phyloP scores from a whole-genome alignment of 495 filamentous ascomycete genomes.

The Xylaria sp. region DNA sequence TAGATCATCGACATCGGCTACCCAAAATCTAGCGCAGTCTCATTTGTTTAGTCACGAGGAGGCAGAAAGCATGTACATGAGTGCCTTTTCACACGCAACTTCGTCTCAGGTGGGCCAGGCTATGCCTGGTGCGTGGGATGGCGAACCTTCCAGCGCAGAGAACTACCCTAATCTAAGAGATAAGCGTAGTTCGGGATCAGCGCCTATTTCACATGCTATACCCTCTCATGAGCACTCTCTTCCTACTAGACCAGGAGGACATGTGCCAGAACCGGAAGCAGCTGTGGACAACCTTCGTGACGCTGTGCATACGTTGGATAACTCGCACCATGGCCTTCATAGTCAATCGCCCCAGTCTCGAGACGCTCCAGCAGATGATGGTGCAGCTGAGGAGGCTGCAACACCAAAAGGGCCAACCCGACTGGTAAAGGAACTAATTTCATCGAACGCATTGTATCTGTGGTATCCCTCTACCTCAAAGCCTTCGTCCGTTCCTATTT shows the following conservation, averaged over 20 bases:
- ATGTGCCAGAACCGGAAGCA: constrained; percentile 6
- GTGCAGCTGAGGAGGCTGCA: constrained; percentile 43
- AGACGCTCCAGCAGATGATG: constrained; percentile 40
- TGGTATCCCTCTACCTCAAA: constrained; percentile 53
- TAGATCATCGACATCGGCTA: constrained; percentile 23
- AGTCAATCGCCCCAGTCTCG: background rate
- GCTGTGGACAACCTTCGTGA: constrained; percentile 34
- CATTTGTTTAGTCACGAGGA: constrained; percentile 88
- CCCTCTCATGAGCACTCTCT: background rate
- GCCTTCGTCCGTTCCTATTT: constrained; percentile 22
- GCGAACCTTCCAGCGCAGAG: constrained; percentile 33
- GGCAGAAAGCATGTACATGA: constrained; percentile 95
- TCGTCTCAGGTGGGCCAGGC: constrained; percentile 49
- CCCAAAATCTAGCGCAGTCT: constrained; percentile 70
- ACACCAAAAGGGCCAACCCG: constrained; percentile 56
- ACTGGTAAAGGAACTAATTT: constrained; percentile 57
- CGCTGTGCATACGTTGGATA: constrained; percentile 25
- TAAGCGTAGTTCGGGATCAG: background rate
- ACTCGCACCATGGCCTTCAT: constrained; percentile 4
- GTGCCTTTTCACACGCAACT: constrained; percentile 55
- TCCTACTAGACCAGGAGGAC: background rate
- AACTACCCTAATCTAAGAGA: constrained; percentile 27
- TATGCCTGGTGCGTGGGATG: constrained; percentile 70
- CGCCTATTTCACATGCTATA: constrained; percentile 3
- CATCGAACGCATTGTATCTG: constrained; percentile 47